phyloP scores from a whole-genome alignment of 257 asterid species.

The Jacaranda copaia region DNA sequence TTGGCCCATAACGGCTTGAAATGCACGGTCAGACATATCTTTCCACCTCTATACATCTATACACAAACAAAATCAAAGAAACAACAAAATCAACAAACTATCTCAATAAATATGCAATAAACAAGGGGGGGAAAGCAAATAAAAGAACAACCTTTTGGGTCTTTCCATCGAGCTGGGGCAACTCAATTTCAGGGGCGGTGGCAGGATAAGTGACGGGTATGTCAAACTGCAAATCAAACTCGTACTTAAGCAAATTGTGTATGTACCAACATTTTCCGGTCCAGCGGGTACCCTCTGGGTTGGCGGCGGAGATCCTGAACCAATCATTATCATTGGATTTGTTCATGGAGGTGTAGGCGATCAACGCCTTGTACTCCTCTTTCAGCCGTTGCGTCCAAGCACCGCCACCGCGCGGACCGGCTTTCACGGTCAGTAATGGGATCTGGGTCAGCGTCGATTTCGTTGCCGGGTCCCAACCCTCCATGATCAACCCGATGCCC shows the following conservation, averaged over 20 bases:
- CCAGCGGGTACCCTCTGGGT: constrained; percentile 97
- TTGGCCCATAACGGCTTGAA: constrained; percentile 99
- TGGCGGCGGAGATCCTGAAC: constrained; percentile 91
- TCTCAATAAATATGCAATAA: too few species aligned
- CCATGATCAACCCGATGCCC: constrained; percentile 55
- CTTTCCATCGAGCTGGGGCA: constrained; percentile 93
- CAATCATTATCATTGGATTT: constrained; percentile 92
- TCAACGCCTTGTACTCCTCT: constrained; percentile 88
- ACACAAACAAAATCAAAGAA: constrained; percentile 5
- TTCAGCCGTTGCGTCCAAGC: constrained; percentile 90
- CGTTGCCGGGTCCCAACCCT: constrained; percentile 92
- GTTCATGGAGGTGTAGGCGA: constrained; percentile 90
- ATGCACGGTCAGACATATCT: constrained; percentile 93
- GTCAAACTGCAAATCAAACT: constrained; percentile 93
- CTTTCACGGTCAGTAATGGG: constrained; percentile 77
- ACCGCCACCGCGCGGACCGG: constrained; percentile 93
- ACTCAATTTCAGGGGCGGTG: constrained; percentile 91
- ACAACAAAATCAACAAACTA: neutral
- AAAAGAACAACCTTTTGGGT: constrained; percentile 73
- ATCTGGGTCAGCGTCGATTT: constrained; percentile 87
- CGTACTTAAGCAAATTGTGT: constrained; percentile 86
- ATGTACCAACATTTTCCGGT: constrained; percentile 94
- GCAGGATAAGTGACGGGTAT: constrained; percentile 95
- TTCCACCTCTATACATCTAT: constrained; percentile 97
- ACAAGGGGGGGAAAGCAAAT: too few species aligned